Conservation (phyloP, 2,329 filamentous ascomycete species). For the Teratosphaeria destructans region DNA sequence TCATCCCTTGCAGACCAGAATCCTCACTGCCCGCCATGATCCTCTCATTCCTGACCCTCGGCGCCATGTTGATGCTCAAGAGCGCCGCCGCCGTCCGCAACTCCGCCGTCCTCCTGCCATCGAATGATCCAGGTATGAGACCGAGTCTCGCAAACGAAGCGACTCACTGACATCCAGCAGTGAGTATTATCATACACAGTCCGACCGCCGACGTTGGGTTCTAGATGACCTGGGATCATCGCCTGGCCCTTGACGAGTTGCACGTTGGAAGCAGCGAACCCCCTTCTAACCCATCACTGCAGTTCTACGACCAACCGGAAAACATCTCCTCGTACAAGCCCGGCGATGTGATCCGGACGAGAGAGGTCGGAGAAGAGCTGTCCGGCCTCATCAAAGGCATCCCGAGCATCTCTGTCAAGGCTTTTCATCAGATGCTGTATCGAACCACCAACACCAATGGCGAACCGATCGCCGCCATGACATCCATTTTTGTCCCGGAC, state of each 20-base stretch:
- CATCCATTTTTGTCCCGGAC: constrained; percentile 8
- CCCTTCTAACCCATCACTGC: not conserved
- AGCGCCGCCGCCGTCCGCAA: not conserved
- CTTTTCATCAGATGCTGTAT: constrained; percentile 9
- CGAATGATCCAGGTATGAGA: not conserved
- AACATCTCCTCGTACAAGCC: not conserved
- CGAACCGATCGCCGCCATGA: constrained; percentile 5
- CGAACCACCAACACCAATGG: constrained; percentile 8
- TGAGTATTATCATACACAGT: not conserved
- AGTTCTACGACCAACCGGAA: not conserved
- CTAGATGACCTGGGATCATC: too few relatives aligned
- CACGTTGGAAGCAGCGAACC: not conserved
- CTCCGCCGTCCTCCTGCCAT: not conserved
- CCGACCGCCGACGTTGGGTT: not conserved
- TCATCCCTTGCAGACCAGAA: not conserved
- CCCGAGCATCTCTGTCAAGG: not conserved
- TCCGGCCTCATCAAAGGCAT: not conserved
- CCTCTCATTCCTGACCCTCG: too few relatives aligned
- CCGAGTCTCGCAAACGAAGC: too few relatives aligned
- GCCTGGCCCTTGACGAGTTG: too few relatives aligned
- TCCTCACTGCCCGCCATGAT: too few relatives aligned
- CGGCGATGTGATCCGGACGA: not conserved
- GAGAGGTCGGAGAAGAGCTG: not conserved
- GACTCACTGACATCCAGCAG: not conserved
- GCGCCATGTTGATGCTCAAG: not conserved